Percentiles rank a stretch among this genome's conserved stretches.
These are phyloP conservation scores for Alternaria incomplexa DNA, from an alignment of 2,329 filamentous ascomycete species.

Conservation along the genomic window DNA sequence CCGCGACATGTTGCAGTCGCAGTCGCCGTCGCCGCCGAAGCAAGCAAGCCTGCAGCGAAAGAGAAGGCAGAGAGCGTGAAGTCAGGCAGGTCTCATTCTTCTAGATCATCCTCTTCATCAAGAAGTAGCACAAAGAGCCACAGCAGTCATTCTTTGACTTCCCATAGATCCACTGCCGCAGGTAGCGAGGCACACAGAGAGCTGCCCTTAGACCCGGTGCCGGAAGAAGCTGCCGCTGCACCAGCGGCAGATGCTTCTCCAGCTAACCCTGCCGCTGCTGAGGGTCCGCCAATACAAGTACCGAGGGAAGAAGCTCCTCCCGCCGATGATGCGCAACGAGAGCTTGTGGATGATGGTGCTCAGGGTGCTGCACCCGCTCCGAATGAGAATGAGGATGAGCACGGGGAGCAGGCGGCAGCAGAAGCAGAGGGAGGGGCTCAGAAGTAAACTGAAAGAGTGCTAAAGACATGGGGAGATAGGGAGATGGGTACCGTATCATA, in stretches of 20 bases:
- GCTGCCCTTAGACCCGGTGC: background rate
- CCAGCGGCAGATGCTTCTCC: background rate
- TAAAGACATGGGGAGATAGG: background rate
- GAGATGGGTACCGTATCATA: background rate
- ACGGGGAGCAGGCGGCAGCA: background rate
- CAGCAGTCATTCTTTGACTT: background rate
- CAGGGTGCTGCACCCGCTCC: background rate
- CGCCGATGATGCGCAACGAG: background rate
- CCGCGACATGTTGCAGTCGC: background rate
- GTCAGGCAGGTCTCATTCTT: background rate
- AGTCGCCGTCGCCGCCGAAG: background rate
- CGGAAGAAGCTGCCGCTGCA: background rate
- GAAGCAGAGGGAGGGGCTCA: background rate
- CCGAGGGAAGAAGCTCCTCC: background rate
- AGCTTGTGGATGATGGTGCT: background rate
- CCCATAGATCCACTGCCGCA: background rate
- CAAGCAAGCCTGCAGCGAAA: background rate
- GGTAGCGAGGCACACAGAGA: background rate
- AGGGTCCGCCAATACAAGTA: background rate
- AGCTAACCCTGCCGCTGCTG: background rate
- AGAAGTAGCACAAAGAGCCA: background rate
- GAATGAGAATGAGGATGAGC: background rate
- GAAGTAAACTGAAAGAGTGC: background rate
- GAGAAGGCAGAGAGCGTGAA: background rate
- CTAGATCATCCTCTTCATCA: background rate